Base-by-base conservation (phyloP, 257 asterid species). In the Solanum ossicruentum region DNA sequence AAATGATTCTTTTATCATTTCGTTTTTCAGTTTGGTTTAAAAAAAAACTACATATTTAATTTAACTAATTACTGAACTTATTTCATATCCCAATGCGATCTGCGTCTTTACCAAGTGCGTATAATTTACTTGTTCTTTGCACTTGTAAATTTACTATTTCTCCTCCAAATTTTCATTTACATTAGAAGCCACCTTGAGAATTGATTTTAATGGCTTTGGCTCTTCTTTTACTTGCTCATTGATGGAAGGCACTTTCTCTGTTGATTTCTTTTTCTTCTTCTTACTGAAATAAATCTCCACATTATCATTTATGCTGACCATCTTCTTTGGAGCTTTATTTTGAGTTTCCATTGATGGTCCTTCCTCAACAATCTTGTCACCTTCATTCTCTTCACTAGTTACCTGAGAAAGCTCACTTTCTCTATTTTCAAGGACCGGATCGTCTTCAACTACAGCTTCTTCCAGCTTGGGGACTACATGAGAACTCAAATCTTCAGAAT, bases 281-380 rank as follows among this genome's bases (percentile, higher is more conserved):
- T 36, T 84, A 26, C 3, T 47, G 10, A 84, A 69, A 72, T 51
- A 13, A 77, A 88, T 84, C 61, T 88, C 90, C 56, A 81, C 82
- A 39, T 81, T 67, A 21, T 86, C 86, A 75, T 86, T 81, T 81
- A 81, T 86, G 66, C 88, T 88, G 56, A 88, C 90, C 90, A 82
- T 86, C 84, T 88, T 86, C 87, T 86, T 86, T 0, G 88, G 88
- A 63, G 84, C 83, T 86, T 45, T 88, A 23, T 28, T 45, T 72
- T 70, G 75, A 32, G 84, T n/a, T 47, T 0, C 18, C 13, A 60
- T 10, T 4, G 21, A 32, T 54, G 56, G 45, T 84, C 11, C 54
- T 26, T 86, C 87, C 69, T 57, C 52, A n/a, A 11, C 26, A 61
- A 21, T 69, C 51, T 85, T 66, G n/a, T 45, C 71, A 41, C 26